Evolutionary conservation across 2,329 filamentous ascomycete species (phyloP).

Genomic region (Chrysosporium keratinophilum): DNA sequence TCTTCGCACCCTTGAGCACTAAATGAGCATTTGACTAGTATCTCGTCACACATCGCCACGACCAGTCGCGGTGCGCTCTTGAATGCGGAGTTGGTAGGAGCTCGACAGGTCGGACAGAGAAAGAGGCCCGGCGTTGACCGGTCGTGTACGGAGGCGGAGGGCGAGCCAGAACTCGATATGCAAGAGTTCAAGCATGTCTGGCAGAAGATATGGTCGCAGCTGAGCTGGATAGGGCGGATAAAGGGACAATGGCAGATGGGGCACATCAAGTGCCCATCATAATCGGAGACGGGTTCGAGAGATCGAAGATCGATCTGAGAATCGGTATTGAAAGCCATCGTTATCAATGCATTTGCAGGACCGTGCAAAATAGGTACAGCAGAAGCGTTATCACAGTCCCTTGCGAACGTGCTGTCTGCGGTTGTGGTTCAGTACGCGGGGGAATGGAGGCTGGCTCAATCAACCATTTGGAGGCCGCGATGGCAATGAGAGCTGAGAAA

Average conservation of each 20-base stretch:
- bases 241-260: slow-evolving; percentile 56
- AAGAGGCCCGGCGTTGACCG: slow-evolving; percentile 21
- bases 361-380: background rate
- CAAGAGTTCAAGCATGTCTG: slow-evolving; percentile 46
- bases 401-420: background rate
- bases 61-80: slow-evolving; percentile 45
- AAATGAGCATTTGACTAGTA: slow-evolving; percentile 51
- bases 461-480: no score
- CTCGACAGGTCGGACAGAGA: slow-evolving; percentile 50
- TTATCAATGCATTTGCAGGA: background rate
- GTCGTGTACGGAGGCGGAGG: background rate
- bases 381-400: background rate
- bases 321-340: slow-evolving; percentile 5
- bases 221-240: slow-evolving; percentile 47
- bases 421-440: background rate
- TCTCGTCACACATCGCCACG: slow-evolving; percentile 52
- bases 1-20: slow-evolving; percentile 44
- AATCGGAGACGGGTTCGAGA: slow-evolving; percentile 48
- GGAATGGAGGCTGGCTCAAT: no score
- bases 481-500: no score
- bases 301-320: slow-evolving; percentile 43
- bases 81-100: slow-evolving; percentile 30
- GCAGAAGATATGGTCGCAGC: slow-evolving; percentile 57
- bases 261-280: slow-evolving; percentile 53
- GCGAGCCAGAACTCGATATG: slow-evolving; percentile 31